Evolutionary conservation across 2,329 filamentous ascomycete genomes (phyloP), one percentile per base, ranked within the genome.

Genomic region (Pseudogymnoascus pannorum): DNA sequence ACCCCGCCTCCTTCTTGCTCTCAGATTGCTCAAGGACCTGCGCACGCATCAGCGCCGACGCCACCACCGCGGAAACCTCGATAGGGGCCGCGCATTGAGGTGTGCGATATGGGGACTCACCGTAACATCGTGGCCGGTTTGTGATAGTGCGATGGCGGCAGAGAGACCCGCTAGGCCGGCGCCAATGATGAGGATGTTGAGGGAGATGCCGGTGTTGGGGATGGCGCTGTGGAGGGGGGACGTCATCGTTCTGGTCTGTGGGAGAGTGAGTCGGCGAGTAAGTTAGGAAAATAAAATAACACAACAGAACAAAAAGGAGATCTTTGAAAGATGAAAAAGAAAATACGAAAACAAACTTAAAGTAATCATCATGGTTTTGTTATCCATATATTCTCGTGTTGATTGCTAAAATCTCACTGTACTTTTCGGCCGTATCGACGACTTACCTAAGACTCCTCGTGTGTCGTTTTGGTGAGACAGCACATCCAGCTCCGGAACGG

Each of bases 121-220:
- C 1, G 67, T 71, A 6, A 77, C 75, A 9, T 67, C 63, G 59
- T 76, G 74, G 8, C 61, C 61, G 2, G 31, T 54, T 9, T 36
- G 36, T 36, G 36, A 36, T 33, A 62, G 35, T 20, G 36, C 48
- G 33, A 62, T 62, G n/a, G 59, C 58, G 14, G 75, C 72, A n/a
- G 75, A 72, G 11, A 78, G 70, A 11, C 76, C 76, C 4, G 74
- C 75, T 35, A 78, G 70, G 8, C 76, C 75, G 16, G 74, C 75
- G 26, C 75, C 76, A 11, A 57, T 33, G 20, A 62, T 64, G n/a
- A 72, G 31, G 38, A 72, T 61, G 24, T 54, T 54, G 44, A 54
- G 24, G 44, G 44, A 16, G 24, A 31, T 31, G 24, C 44, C 24
- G 24, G n/a, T 6, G 22, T 54, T 54, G n/a, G 44, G 44, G n/a